These are phyloP conservation scores for Annulohypoxylon truncatum DNA, from an alignment of 2,329 filamentous ascomycete species.

Conservation along the genomic window DNA sequence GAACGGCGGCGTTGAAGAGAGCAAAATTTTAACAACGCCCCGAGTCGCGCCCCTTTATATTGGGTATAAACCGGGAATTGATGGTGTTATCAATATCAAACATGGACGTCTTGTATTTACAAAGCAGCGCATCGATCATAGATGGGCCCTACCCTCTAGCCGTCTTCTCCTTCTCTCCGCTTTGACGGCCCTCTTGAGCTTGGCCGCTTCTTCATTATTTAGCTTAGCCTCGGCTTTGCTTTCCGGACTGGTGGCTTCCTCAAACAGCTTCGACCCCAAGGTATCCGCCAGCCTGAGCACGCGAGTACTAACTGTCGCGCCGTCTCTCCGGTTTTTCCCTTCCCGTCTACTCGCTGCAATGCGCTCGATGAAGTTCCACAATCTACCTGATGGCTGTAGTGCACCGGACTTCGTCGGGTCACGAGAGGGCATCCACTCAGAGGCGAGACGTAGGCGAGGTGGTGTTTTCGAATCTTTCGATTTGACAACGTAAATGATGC, in stretches of 20 bases:
- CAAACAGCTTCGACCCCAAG: conserved; percentile 77
- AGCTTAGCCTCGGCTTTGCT: conserved; percentile 56
- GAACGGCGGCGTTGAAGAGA: background rate
- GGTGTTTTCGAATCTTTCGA: conserved; percentile 72
- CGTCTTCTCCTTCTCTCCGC: conserved; percentile 62
- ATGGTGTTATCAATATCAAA: background rate
- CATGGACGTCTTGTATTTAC: conserved; percentile 12
- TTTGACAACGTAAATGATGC: conserved; percentile 82
- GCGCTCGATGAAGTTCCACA: conserved; percentile 93
- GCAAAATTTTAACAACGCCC: background rate
- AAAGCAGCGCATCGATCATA: conserved; percentile 51
- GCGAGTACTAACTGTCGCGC: conserved; percentile 84
- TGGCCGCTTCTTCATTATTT: conserved; percentile 62
- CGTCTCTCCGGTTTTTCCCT: conserved; percentile 96
- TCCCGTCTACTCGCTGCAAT: conserved; percentile 87
- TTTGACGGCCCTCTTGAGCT: conserved; percentile 57
- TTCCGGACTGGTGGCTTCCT: conserved; percentile 59
- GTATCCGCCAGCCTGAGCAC: conserved; percentile 82
- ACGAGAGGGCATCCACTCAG: conserved; percentile 79
- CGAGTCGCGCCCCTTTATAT: background rate
- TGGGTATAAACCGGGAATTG: background rate
- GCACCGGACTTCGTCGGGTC: conserved; percentile 66
- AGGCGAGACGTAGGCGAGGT: conserved; percentile 74
- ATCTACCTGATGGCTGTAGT: conserved; percentile 75
- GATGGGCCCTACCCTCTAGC: conserved; percentile 62